Conservation (phyloP, 768 basidiomycete genomes). For the Pulveroboletus sp. region DNA sequence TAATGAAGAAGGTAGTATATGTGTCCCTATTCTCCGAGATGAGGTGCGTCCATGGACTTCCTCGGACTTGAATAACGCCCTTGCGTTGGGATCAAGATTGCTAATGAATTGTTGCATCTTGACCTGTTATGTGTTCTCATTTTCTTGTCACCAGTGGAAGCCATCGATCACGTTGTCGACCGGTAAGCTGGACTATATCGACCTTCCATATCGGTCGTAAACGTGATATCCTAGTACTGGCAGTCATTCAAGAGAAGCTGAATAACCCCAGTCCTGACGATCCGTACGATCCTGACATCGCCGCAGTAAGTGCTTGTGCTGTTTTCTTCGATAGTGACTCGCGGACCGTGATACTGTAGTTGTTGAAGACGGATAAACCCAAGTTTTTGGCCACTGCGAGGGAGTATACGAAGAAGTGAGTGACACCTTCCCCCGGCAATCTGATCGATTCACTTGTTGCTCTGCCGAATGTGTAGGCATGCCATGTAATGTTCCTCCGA, state of each 20-base stretch:
- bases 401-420: constrained; percentile 82
- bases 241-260: constrained; percentile 76
- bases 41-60: constrained; percentile 48
- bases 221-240: constrained; percentile 50
- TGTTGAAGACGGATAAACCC: constrained; percentile 70
- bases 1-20: constrained; percentile 84
- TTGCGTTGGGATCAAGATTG: neutral
- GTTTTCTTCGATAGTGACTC: too few species aligned
- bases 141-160: constrained; percentile 61
- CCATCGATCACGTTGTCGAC: constrained; percentile 71
- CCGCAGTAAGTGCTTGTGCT: constrained; percentile 72
- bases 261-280: constrained; percentile 88
- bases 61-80: neutral
- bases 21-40: constrained; percentile 78
- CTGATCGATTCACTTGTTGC: constrained; percentile 1
- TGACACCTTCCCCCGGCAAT: neutral
- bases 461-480: constrained; percentile 9
- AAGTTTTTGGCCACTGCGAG: constrained; percentile 76
- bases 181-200: constrained; percentile 38
- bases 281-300: constrained; percentile 85
- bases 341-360: constrained; percentile 46
- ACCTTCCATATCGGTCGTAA: constrained; percentile 3
- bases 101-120: constrained; percentile 1
- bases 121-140: constrained; percentile 1
- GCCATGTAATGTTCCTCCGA: constrained; percentile 14